Base-by-base conservation (phyloP, 1,284 basidiomycete species). In the Cryptococcus sp. region DNA sequence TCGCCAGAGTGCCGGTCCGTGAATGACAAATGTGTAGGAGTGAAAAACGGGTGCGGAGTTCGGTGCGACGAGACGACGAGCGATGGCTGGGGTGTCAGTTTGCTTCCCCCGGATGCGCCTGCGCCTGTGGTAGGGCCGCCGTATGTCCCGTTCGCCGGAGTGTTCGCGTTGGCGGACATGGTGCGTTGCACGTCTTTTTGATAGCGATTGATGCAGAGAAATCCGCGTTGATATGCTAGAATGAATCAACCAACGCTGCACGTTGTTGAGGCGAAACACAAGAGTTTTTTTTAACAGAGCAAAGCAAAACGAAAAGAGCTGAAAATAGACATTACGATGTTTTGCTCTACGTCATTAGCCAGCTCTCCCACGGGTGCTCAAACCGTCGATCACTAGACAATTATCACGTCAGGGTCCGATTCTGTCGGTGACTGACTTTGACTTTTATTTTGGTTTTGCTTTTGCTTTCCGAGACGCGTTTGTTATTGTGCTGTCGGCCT, bases 11-110 rank as follows among this genome's bases (percentile, higher is more conserved):
- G 55, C 3, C 56, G 55, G 40, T 58, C 53, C 30, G 55, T 38
- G 38, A 68, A 57, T 17, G 56, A 41, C 3, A 68, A 45, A 38
- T 65, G 61, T 16, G 66, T 68, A 0, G 66, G 66, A 13, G 54
- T 64, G 50, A 68, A 60, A 42, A 56, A 65, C 19, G 52, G 30
- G 48, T 64, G 58, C 11, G 62, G 64, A 1, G 60, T 54, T 10
- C 64, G 62, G 46, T 66, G 64, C 17, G 62, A 61, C 6, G 50
- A 20, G 22, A 62, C 19, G 10, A 58, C 46, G 30, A 57, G 20
- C 6, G 60, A 55, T 16, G 17, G 35, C n/a, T 54, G 52, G 8
- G 42, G 42, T n/a, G 8, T 45, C n/a, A 22, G n/a, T 7, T 19
- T n/a, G n/a, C n/a, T 6, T 22, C 42, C n/a, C 15, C 8, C 22